Evolutionary conservation across 305 asterid genomes (phyloP).

Genomic region (Solanum hybrid): DNA sequence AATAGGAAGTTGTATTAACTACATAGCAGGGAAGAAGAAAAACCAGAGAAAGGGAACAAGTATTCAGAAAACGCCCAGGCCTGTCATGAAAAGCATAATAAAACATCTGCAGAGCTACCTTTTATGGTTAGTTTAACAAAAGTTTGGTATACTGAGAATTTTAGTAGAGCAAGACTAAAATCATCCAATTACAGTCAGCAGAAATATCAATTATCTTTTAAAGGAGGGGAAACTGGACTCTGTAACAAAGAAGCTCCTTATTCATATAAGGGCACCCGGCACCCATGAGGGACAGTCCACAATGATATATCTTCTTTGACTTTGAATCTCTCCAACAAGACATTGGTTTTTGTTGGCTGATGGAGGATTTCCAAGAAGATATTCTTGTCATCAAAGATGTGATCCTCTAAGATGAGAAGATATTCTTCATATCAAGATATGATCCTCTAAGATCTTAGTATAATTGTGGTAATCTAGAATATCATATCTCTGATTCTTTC

Average conservation of each 20-base stretch:
- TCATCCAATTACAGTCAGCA: background rate
- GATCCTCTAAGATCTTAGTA: too few species aligned
- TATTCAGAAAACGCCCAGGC: background rate
- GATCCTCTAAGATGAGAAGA: too few species aligned
- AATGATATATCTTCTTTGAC: background rate
- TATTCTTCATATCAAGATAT: too few species aligned
- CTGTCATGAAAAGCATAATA: background rate
- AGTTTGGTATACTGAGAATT: background rate
- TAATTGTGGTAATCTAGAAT: too few species aligned
- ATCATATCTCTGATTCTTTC: too few species aligned
- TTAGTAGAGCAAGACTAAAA: background rate
- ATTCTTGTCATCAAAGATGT: too few species aligned
- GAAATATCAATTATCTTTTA: background rate
- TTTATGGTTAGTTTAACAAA: background rate
- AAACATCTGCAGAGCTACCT: background rate
- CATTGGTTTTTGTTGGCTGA: background rate
- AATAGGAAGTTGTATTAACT: background rate
- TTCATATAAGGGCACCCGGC: background rate
- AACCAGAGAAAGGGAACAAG: background rate
- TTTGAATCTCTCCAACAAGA: background rate
- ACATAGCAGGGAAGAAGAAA: background rate
- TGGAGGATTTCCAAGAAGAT: too few species aligned
- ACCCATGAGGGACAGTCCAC: background rate
- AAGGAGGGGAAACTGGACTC: background rate
- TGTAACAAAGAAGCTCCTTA: background rate